These are phyloP conservation scores for Groenewaldozyma auringiensis DNA, from an alignment of 1,139 yeast genomes.

Conservation along the genomic window DNA sequence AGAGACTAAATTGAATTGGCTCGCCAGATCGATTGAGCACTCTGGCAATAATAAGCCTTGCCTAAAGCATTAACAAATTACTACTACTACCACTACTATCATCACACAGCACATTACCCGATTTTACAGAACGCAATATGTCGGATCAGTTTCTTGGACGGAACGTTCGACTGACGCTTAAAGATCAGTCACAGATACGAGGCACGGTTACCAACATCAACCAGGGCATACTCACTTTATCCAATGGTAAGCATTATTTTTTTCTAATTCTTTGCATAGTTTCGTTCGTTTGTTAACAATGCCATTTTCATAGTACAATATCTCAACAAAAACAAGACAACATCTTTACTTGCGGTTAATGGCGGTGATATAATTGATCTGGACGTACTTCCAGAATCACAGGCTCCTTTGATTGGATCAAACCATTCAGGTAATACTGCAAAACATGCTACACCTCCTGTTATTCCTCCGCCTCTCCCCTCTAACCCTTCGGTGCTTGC, in stretches of 20 bases:
- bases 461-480: neutral
- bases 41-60: too few relatives aligned
- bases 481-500: neutral
- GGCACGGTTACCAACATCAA: constrained; percentile 1
- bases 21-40: too few relatives aligned
- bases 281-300: too few relatives aligned
- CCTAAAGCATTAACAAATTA: too few relatives aligned
- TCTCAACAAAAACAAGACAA: constrained; percentile 1
- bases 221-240: neutral
- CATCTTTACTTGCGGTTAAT: neutral
- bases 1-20: too few relatives aligned
- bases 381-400: neutral
- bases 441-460: neutral
- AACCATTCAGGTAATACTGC: neutral
- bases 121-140: too few relatives aligned
- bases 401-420: neutral
- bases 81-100: too few relatives aligned
- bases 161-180: constrained; percentile 1
- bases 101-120: too few relatives aligned
- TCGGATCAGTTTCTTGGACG: neutral
- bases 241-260: neutral
- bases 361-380: neutral
- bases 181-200: constrained; percentile 1
- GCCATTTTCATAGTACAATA: neutral
- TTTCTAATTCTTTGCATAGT: too few relatives aligned